Evolutionary conservation across 441 rosid genomes (phyloP), one percentile per base, ranked within the genome.

Genomic region (Heliophila coronopifolia): DNA sequence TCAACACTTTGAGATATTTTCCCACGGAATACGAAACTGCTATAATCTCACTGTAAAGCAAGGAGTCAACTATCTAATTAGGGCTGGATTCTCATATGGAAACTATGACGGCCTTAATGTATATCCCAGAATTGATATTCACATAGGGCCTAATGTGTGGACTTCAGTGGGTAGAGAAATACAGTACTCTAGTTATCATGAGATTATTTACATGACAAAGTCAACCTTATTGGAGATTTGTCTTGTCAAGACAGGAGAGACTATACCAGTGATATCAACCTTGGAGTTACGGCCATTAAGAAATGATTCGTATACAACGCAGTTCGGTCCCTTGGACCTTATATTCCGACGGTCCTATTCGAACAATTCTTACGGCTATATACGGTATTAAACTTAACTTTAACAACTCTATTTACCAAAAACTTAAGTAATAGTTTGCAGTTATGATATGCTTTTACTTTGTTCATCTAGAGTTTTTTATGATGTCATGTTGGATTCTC

Each of bases 251-350:
- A 57, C 49, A 3, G 66, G 58, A 11, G 9, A 20, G 9, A 57
- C 65, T 17, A 27, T 62, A 6, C 86, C 85, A 10, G 48, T 73
- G 43, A 71, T 79, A 58, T 77, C 86, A 4, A 65, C 68, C 5
- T 30, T 79, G 19, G 81, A 81, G 27, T 20, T 73, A 2, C 61
- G 83, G 32, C 71, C 39, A 24, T 11, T 81, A 39, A 28, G 34
- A 25, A 63, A 49, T 35, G 8, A 9, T 3, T 40, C 65, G 0
- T 81, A 73, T 26, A 8, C 3, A 0, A 70, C 80, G 0, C 31
- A 46, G 9, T 5, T 47, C 1, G 73, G 66, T 11, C 68, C 80
- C 0, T 58, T 77, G 13, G 19, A 52, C 6, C 45, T 18, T 2
- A 5, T 30, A 2, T 3, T 1, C 2, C 33, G 66, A 5, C 7